Percentiles rank a stretch among this genome's conserved stretches.
These are phyloP conservation scores for Phaffia australis DNA, from an alignment of 768 basidiomycete genomes.

Conservation along the genomic window DNA sequence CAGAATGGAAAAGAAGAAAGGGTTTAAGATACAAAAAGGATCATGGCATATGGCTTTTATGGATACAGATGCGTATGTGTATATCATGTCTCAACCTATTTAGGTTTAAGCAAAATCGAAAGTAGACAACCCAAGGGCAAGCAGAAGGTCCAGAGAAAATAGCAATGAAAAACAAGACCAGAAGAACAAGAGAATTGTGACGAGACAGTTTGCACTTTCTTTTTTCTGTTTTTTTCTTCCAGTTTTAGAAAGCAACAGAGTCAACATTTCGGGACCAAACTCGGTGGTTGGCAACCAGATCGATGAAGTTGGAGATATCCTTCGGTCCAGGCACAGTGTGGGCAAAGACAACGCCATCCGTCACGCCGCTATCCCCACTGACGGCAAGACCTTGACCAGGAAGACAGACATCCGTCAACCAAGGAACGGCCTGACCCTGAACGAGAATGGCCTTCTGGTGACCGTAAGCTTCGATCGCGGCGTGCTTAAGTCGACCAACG, in stretches of 20 bases:
- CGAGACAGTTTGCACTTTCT: no score
- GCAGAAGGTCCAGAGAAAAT: no score
- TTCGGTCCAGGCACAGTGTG: constrained; percentile 32
- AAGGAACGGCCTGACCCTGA: constrained; percentile 46
- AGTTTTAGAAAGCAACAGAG: constrained; percentile 34
- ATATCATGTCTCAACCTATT: no score
- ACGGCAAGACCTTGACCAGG: constrained; percentile 31
- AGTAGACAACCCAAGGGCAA: no score
- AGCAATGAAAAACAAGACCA: no score
- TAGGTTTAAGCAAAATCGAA: no score
- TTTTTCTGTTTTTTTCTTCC: background rate
- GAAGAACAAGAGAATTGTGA: no score
- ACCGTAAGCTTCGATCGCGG: constrained; percentile 72
- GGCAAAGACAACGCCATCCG: constrained; percentile 40
- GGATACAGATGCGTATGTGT: no score
- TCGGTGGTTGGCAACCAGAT: constrained; percentile 39
- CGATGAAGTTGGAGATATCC: constrained; percentile 36
- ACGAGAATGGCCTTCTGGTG: constrained; percentile 77
- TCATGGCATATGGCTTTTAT: no score
- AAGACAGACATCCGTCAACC: constrained; percentile 38
- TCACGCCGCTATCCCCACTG: background rate
- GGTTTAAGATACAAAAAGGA: no score
- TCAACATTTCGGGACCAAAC: constrained; percentile 39
- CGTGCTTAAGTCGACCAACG: constrained; percentile 66
- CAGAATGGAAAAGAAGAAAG: no score